Conservation (phyloP, 2,329 filamentous ascomycete genomes). For the Penicillium sp. region DNA sequence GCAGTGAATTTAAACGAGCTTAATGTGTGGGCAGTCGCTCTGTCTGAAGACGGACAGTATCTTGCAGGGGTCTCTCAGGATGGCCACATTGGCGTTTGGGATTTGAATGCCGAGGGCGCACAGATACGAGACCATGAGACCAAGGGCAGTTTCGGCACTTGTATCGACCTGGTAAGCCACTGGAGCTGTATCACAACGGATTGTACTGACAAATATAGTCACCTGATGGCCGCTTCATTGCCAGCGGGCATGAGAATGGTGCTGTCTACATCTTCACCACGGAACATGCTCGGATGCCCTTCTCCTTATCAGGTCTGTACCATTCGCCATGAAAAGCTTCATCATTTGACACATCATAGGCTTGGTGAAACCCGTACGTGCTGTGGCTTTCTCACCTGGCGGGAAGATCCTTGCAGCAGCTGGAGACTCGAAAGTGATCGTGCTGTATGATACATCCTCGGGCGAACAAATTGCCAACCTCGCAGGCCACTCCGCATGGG, state of each 20-base stretch:
- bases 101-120: constrained; percentile 55
- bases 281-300: constrained; percentile 76
- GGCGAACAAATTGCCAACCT: constrained; percentile 91
- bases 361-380: constrained; percentile 79
- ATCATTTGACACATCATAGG: constrained; percentile 50
- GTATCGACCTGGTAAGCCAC: constrained; percentile 67
- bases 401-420: constrained; percentile 82
- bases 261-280: constrained; percentile 95
- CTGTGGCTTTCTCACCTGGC: constrained; percentile 83
- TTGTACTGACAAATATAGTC: constrained; percentile 44
- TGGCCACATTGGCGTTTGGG: constrained; percentile 87
- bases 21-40: constrained; percentile 81
- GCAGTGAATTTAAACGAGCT: constrained; percentile 47
- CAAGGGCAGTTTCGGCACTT: constrained; percentile 86
- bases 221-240: constrained; percentile 76
- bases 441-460: constrained; percentile 85
- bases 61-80: constrained; percentile 86
- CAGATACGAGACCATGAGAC: constrained; percentile 86
- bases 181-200: background rate
- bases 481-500: constrained; percentile 77
- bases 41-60: constrained; percentile 79
- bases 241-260: constrained; percentile 89
- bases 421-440: constrained; percentile 84
- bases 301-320: constrained; percentile 72
- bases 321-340: background rate